Evolutionary conservation across 164 flowering plant genomes (phyloP).

Genomic region (Euptelea pleiosperma): DNA sequence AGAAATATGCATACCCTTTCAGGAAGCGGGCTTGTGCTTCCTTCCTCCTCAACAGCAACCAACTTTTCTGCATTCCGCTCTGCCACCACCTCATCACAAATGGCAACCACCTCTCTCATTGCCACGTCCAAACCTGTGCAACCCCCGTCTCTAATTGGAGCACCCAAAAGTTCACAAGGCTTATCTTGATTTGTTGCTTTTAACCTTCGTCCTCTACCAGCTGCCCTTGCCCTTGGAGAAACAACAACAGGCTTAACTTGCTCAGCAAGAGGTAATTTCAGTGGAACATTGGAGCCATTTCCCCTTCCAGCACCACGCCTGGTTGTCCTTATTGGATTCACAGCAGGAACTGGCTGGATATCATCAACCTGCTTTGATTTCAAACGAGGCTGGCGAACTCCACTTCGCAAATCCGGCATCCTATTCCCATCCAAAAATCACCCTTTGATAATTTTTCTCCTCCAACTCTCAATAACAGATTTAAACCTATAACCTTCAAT

Average conservation of each 20-base stretch:
- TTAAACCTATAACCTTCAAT: constrained; percentile 2
- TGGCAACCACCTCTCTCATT: constrained; percentile 21
- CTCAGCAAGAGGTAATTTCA: constrained; percentile 10
- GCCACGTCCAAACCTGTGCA: constrained; percentile 16
- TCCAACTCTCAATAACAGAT: constrained; percentile 7
- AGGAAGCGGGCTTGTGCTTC: constrained; percentile 40
- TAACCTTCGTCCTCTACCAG: constrained; percentile 29
- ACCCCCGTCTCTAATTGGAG: constrained; percentile 16
- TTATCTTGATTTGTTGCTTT: constrained; percentile 28
- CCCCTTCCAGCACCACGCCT: constrained; percentile 34
- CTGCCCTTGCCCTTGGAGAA: constrained; percentile 24
- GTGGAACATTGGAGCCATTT: constrained; percentile 17
- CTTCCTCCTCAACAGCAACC: constrained; percentile 37
- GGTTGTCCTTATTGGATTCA: constrained; percentile 20
- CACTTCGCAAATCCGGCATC: constrained; percentile 44
- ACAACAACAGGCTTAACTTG: constrained; percentile 14
- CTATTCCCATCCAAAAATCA: constrained; percentile 30
- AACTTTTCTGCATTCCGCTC: constrained; percentile 31
- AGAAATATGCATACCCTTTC: constrained; percentile 32
- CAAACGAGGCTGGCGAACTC: constrained; percentile 30
- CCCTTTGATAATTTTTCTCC: constrained; percentile 2
- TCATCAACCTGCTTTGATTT: constrained; percentile 32
- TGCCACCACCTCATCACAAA: constrained; percentile 26
- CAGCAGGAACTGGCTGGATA: constrained; percentile 22
- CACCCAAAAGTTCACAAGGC: constrained; percentile 27